phyloP scores from a whole-genome alignment of 1,139 yeast genomes.

The Yamadazyma buinensis region DNA sequence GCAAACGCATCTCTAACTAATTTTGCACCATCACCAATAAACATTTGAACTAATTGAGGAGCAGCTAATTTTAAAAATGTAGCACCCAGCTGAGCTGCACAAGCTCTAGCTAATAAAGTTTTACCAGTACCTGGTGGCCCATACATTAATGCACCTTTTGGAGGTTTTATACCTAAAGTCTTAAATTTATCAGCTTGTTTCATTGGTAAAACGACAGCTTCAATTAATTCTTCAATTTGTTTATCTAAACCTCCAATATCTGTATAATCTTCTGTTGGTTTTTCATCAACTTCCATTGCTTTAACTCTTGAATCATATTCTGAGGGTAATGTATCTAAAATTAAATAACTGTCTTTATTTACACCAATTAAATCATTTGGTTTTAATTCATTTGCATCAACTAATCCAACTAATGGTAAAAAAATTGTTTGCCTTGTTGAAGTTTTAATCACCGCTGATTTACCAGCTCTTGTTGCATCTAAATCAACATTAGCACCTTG shows the following conservation, averaged over 20 bases:
- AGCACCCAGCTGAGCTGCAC: conserved; percentile 99
- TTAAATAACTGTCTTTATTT: conserved; percentile 91
- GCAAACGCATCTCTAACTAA: conserved; percentile 97
- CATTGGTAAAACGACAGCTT: conserved; percentile 98
- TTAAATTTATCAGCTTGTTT: conserved; percentile 96
- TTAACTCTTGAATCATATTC: conserved; percentile 97
- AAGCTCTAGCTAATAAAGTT: conserved; percentile 93
- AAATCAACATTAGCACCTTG: conserved; percentile 96
- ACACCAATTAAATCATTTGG: conserved; percentile 98
- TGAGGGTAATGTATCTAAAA: conserved; percentile 91
- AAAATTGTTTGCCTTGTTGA: conserved; percentile 97
- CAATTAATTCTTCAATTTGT: conserved; percentile 96
- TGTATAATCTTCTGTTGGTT: conserved; percentile 93
- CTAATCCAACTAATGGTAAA: conserved; percentile 91
- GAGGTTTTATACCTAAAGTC: conserved; percentile 90
- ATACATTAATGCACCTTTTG: conserved; percentile 97
- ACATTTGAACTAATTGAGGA: conserved; percentile 98
- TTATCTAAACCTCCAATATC: conserved; percentile 98
- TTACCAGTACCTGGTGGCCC: conserved; percentile 99
- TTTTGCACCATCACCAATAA: conserved; percentile 99
- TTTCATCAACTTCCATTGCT: conserved; percentile 99
- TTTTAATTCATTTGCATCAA: conserved; percentile 80
- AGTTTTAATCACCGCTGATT: conserved; percentile 96
- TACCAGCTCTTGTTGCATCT: conserved; percentile 91
- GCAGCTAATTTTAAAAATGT: conserved; percentile 95